Percentiles rank a stretch among this genome's conserved stretches.
Conservation (phyloP, 495 filamentous ascomycete species). For the Talaromyces ruber region DNA sequence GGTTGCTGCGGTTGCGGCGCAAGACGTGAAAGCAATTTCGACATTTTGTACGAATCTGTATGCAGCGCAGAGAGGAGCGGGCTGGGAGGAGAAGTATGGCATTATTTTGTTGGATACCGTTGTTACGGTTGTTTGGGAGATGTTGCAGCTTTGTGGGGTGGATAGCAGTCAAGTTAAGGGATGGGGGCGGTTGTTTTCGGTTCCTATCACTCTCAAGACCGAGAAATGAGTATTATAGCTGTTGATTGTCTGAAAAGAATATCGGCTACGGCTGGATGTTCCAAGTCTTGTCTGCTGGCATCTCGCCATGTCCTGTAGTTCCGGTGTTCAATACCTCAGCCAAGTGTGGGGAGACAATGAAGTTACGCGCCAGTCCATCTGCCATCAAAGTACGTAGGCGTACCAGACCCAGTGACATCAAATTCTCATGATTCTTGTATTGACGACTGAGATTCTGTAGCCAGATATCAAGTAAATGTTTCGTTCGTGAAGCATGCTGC, state of each 20-base stretch:
- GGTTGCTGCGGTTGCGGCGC: background rate
- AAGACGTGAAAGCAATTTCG: background rate
- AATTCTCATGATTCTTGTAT: slow-evolving; percentile 15
- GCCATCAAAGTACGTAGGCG: slow-evolving; percentile 9
- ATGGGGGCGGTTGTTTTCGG: background rate
- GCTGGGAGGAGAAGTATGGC: slow-evolving; percentile 1
- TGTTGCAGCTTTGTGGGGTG: background rate
- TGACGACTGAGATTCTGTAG: slow-evolving; percentile 21
- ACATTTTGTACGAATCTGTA: slow-evolving; percentile 5
- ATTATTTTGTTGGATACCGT: slow-evolving; percentile 1
- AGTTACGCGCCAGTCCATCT: background rate
- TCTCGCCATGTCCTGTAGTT: background rate
- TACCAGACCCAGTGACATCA: slow-evolving; percentile 24
- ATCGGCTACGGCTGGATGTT: background rate
- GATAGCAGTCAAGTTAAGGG: background rate
- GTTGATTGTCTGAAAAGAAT: background rate
- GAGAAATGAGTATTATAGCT: background rate
- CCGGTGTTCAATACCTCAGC: background rate
- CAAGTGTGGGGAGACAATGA: background rate
- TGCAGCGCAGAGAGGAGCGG: background rate
- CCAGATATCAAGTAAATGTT: slow-evolving; percentile 26
- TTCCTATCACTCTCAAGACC: background rate
- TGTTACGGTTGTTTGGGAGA: slow-evolving; percentile 3
- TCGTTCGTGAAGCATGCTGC: slow-evolving; percentile 20
- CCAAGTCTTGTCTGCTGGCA: background rate